A percentile compares a stretch with the other conserved stretches of the same genome.
Evolutionary conservation across 768 basidiomycete genomes (phyloP).

Genomic region (Tricholoma sp.): DNA sequence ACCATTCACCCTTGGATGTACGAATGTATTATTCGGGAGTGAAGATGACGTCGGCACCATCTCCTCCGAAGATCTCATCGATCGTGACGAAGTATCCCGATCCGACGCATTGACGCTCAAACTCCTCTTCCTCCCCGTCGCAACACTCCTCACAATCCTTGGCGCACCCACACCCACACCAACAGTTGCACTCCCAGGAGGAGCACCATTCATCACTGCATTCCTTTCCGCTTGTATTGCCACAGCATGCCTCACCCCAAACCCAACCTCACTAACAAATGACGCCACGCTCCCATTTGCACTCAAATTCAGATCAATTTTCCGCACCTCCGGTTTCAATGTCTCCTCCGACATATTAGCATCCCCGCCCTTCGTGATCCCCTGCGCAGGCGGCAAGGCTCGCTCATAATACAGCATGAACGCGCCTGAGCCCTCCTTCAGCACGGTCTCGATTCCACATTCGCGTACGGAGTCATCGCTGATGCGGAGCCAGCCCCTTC

Average conservation of each 20-base stretch:
- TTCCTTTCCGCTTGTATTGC: constrained; percentile 13
- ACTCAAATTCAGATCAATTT: constrained; percentile 42
- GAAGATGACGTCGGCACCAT: constrained; percentile 4
- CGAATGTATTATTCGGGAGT: constrained; percentile 10
- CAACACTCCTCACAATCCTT: constrained; percentile 55
- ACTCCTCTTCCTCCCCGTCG: constrained; percentile 38
- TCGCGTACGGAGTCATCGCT: constrained; percentile 82
- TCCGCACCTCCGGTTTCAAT: constrained; percentile 46
- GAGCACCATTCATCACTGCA: constrained; percentile 6
- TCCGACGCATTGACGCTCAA: constrained; percentile 27
- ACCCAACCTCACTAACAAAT: constrained; percentile 39
- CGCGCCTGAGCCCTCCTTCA: constrained; percentile 66
- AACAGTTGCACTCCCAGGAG: constrained; percentile 11
- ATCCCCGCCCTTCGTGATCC: constrained; percentile 14
- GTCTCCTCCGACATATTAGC: constrained; percentile 58
- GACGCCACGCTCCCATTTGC: constrained; percentile 45
- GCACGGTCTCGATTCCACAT: constrained; percentile 68
- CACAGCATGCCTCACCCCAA: constrained; percentile 27
- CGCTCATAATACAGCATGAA: constrained; percentile 98
- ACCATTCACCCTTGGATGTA: constrained; percentile 7
- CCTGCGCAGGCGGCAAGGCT: constrained; percentile 26
- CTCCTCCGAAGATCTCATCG: constrained; percentile 5
- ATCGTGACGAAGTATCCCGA: constrained; percentile 15
- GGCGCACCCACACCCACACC: constrained; percentile 26
- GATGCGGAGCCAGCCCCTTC: constrained; percentile 81